Conservation (phyloP, 495 filamentous ascomycete species). For the Daldinia decipiens region DNA sequence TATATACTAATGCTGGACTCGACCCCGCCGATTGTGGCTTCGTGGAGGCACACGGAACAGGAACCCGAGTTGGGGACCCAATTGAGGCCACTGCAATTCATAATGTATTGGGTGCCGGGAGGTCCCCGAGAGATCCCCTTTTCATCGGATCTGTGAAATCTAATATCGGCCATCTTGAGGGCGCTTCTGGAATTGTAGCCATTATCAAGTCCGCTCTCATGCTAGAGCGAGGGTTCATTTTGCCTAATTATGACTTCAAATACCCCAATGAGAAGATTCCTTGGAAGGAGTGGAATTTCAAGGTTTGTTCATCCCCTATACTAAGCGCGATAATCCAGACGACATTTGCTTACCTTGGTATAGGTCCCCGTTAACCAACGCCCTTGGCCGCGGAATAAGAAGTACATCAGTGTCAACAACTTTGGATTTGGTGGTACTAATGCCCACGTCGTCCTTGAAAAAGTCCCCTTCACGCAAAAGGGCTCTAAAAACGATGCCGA, state of each 20-base stretch:
- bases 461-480: constrained; percentile 47
- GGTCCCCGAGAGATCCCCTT: constrained; percentile 53
- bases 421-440: constrained; percentile 61
- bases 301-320: constrained; percentile 36
- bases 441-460: constrained; percentile 55
- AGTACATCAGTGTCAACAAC: constrained; percentile 58
- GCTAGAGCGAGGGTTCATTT: constrained; percentile 65
- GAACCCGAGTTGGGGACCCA: constrained; percentile 69
- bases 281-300: constrained; percentile 59
- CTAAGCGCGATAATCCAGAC: neutral
- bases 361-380: constrained; percentile 45
- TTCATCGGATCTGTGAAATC: constrained; percentile 68
- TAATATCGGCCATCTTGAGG: constrained; percentile 70
- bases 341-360: constrained; percentile 12
- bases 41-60: constrained; percentile 66
- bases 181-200: constrained; percentile 64
- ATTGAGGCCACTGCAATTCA: constrained; percentile 67
- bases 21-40: constrained; percentile 58
- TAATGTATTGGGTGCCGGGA: constrained; percentile 54
- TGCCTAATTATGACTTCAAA: constrained; percentile 63
- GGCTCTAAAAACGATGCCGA: constrained; percentile 51
- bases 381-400: constrained; percentile 54
- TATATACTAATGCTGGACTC: constrained; percentile 55
- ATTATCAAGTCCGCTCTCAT: constrained; percentile 69
- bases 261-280: constrained; percentile 56